A percentile compares a stretch with the other conserved stretches of the same genome.
Evolutionary conservation across 805 yeast genomes (phyloP).

Genomic region (Wickerhamiella vanderwaltii): DNA sequence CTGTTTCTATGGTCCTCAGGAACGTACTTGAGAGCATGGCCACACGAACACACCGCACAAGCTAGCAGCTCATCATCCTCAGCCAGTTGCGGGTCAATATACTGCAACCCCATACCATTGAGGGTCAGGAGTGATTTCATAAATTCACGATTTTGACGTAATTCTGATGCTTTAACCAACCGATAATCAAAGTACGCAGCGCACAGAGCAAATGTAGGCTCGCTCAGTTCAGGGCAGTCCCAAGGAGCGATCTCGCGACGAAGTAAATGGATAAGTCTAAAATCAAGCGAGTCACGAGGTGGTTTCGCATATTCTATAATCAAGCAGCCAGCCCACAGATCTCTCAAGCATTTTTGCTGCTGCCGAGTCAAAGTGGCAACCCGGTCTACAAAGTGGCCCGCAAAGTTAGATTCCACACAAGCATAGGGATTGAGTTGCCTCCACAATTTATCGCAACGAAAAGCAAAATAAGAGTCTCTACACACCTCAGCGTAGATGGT

Average conservation of each 20-base stretch:
- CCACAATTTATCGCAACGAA: slow-evolving; percentile 3
- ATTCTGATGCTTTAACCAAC: background rate
- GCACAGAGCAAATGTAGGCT: background rate
- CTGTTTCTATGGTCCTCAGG: background rate
- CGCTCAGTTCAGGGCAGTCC: background rate
- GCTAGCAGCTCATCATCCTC: background rate
- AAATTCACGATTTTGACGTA: background rate
- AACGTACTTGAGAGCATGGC: background rate
- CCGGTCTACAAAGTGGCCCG: background rate
- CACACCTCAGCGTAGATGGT: background rate
- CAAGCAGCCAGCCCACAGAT: background rate
- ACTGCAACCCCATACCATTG: background rate
- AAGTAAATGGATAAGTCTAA: background rate
- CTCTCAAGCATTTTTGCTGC: background rate
- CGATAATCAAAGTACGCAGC: background rate
- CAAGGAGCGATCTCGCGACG: background rate
- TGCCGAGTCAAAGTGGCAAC: background rate
- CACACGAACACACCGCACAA: background rate
- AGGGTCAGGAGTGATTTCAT: background rate
- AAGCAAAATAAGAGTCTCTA: background rate
- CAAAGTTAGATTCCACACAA: background rate
- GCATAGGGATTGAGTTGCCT: background rate
- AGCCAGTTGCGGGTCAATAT: background rate
- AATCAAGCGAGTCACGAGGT: background rate
- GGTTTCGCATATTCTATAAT: background rate